These are phyloP conservation scores for Teratosphaeria epicoccoides DNA, from an alignment of 2,329 filamentous ascomycete genomes.

Conservation along the genomic window DNA sequence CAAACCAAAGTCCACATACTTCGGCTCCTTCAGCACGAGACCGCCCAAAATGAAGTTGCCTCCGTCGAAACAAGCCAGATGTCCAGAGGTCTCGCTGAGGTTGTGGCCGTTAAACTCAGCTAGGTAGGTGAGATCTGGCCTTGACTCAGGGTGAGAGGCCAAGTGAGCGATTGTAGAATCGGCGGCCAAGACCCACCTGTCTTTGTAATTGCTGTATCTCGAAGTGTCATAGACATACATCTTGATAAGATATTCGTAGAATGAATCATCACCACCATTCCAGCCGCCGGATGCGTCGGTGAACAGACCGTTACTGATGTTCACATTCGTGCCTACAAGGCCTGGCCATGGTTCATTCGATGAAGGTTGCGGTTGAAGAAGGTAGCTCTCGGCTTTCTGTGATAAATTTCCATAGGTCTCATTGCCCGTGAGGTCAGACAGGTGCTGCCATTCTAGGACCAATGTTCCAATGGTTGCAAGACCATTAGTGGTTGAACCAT, in stretches of 20 bases:
- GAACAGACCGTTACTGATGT: neutral
- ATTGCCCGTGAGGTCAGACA: constrained; percentile 1
- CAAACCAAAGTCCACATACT: constrained; percentile 2
- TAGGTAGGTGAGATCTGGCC: constrained; percentile 1
- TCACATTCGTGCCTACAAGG: neutral
- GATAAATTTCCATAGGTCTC: neutral
- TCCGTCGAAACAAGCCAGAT: neutral
- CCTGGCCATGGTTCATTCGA: neutral
- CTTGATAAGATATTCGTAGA: constrained; percentile 2
- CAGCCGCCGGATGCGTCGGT: neutral
- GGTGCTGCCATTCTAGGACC: neutral
- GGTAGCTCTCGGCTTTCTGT: neutral
- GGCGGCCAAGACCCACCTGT: neutral
- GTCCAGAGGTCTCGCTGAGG: neutral
- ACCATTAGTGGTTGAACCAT: neutral
- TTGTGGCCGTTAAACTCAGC: neutral
- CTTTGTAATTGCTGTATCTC: neutral
- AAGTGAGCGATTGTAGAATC: neutral
- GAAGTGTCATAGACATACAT: neutral
- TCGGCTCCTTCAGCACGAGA: neutral
- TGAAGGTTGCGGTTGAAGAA: neutral
- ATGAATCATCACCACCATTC: neutral
- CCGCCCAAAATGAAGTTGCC: constrained; percentile 1
- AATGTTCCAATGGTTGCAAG: neutral
- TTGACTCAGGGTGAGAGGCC: neutral